Conservation (phyloP, 2,329 filamentous ascomycete species). For the Decorospora gaudefroyi region DNA sequence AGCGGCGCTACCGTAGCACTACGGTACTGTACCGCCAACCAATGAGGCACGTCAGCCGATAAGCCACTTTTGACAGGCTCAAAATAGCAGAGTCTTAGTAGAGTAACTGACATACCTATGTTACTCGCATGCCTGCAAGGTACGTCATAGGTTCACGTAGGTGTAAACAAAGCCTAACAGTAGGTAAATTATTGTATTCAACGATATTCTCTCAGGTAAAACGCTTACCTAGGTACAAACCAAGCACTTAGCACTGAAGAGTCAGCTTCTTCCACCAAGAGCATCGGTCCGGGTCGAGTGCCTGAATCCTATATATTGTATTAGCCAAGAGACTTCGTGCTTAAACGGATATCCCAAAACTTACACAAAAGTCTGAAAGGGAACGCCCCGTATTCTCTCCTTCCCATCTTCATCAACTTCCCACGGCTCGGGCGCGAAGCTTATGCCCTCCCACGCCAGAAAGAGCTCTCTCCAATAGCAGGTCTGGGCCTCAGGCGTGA, state of each 20-base stretch:
- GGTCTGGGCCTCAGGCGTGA: slow-evolving; percentile 21
- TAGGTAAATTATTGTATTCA: too few relatives aligned
- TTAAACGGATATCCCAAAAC: background rate
- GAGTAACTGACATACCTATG: too few relatives aligned
- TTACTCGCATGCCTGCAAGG: too few relatives aligned
- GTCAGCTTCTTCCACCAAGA: slow-evolving; percentile 5
- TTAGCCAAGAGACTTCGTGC: background rate
- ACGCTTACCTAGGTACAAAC: too few relatives aligned
- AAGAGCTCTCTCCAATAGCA: slow-evolving; percentile 29
- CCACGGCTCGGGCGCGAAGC: slow-evolving; percentile 18
- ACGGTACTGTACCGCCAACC: too few relatives aligned
- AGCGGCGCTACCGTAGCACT: too few relatives aligned
- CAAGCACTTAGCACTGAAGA: slow-evolving; percentile 2
- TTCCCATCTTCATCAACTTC: background rate
- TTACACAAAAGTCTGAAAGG: slow-evolving; percentile 14
- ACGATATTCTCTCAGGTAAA: too few relatives aligned
- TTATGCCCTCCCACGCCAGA: slow-evolving; percentile 15
- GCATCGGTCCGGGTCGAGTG: background rate
- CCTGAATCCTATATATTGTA: slow-evolving; percentile 1
- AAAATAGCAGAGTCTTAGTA: too few relatives aligned
- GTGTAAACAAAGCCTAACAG: too few relatives aligned
- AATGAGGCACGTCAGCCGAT: too few relatives aligned
- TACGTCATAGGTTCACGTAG: too few relatives aligned
- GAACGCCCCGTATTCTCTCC: slow-evolving; percentile 1
- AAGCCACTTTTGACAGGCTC: too few relatives aligned